Evolutionary conservation across 1,139 yeast species (phyloP).

Genomic region (Entelexis sorbosivorans): DNA sequence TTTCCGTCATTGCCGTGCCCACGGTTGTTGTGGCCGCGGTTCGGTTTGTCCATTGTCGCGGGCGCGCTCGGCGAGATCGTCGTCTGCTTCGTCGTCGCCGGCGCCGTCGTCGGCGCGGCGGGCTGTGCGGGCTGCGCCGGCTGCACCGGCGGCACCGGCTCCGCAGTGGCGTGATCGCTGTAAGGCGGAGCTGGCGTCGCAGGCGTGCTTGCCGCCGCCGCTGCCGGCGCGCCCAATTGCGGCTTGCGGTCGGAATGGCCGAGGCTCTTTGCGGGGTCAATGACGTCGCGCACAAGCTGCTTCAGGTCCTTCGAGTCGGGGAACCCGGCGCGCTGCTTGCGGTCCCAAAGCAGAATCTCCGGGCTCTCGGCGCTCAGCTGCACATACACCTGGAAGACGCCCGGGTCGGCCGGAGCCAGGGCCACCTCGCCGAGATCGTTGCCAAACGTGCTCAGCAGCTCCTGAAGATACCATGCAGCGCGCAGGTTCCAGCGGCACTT

Average conservation of each 20-base stretch:
- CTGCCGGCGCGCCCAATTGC: neutral
- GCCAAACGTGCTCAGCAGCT: conserved; percentile 50
- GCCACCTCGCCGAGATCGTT: conserved; percentile 44
- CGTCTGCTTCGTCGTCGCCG: no score
- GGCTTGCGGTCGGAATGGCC: conserved; percentile 37
- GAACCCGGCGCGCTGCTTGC: conserved; percentile 47
- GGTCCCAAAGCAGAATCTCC: conserved; percentile 41
- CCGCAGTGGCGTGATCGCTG: no score
- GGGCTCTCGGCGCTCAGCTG: conserved; percentile 23
- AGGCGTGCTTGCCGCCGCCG: neutral
- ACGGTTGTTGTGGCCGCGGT: neutral
- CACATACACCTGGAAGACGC: conserved; percentile 41
- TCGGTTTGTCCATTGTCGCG: neutral
- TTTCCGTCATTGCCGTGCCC: neutral
- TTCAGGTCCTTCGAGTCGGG: conserved; percentile 47
- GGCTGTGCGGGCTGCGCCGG: no score
- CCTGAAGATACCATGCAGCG: conserved; percentile 60
- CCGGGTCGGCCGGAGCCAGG: conserved; percentile 43
- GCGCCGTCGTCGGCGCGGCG: no score
- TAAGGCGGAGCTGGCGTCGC: neutral
- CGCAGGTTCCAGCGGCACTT: conserved; percentile 55
- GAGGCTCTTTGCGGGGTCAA: conserved; percentile 38
- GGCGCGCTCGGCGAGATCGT: no score
- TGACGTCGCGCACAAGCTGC: conserved; percentile 40
- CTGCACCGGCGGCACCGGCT: neutral